Conservation (phyloP, 2,329 filamentous ascomycete species). For the Apiospora malaysiana region DNA sequence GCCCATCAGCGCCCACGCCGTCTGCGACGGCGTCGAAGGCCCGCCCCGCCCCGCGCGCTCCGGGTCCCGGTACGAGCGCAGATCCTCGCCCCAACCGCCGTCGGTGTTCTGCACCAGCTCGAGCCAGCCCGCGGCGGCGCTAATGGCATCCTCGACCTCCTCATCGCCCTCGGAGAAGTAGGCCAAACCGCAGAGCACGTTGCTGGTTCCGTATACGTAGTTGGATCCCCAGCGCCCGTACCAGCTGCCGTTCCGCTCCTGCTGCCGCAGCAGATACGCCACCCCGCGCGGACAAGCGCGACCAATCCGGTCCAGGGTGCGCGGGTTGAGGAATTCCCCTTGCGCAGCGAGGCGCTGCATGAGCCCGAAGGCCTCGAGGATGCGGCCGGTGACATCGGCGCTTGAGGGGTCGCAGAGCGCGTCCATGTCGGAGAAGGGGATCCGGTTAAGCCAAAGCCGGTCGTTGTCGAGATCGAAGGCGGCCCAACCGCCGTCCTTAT, state of each 20-base stretch:
- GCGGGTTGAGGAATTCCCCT: neutral
- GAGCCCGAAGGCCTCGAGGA: conserved; percentile 28
- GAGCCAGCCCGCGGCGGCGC: conserved; percentile 32
- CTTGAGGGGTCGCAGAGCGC: conserved; percentile 41
- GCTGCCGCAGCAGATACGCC: conserved; percentile 31
- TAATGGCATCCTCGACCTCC: conserved; percentile 22
- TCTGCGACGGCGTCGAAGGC: conserved; percentile 39
- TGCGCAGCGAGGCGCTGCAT: conserved; percentile 1
- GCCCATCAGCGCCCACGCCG: conserved; percentile 41
- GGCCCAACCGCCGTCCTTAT: conserved; percentile 44
- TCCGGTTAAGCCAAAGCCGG: conserved; percentile 40
- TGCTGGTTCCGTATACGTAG: conserved; percentile 43
- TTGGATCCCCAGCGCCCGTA: conserved; percentile 42
- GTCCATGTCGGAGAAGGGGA: conserved; percentile 45
- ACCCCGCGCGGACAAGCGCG: conserved; percentile 30
- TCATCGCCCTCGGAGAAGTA: conserved; percentile 28
- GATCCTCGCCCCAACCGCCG: conserved; percentile 41
- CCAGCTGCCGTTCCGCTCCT: conserved; percentile 39
- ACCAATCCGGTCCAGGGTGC: neutral
- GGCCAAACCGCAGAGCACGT: conserved; percentile 38
- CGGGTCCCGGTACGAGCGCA: conserved; percentile 32
- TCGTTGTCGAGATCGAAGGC: conserved; percentile 44
- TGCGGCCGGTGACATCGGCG: conserved; percentile 42
- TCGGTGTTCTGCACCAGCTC: conserved; percentile 36
- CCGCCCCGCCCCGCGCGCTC: conserved; percentile 25